These are phyloP conservation scores for Amoebophrya sp. DNA, from an alignment of 169 alveolate genomes.

Conservation along the genomic window DNA sequence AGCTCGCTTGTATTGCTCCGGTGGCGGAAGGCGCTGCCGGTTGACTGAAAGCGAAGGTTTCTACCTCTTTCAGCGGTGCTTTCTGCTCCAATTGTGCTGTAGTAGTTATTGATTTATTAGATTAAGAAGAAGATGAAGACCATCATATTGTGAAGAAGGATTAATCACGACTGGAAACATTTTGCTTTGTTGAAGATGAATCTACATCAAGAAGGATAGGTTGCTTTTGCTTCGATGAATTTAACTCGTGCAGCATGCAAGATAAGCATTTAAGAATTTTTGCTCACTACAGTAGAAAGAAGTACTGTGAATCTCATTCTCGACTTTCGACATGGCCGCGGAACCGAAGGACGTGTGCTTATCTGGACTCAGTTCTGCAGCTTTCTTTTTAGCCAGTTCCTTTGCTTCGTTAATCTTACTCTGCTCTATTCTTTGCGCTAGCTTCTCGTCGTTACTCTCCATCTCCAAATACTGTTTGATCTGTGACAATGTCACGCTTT, in stretches of 20 bases:
- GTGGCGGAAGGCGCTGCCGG: background rate
- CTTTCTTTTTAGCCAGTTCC: conserved; percentile 44
- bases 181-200: too few species aligned
- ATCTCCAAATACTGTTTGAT: conserved; percentile 73
- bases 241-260: too few species aligned
- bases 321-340: background rate
- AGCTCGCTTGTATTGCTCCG: background rate
- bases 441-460: conserved; percentile 82
- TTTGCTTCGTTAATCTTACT: conserved; percentile 49
- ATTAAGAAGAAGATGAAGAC: too few species aligned
- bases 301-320: background rate
- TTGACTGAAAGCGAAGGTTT: background rate
- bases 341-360: background rate
- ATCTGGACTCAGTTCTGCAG: conserved; percentile 32
- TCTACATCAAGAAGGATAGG: too few species aligned
- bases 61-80: background rate
- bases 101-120: too few species aligned
- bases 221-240: too few species aligned
- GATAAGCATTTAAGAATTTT: too few species aligned
- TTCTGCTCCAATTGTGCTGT: background rate
- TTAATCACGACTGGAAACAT: too few species aligned
- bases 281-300: too few species aligned
- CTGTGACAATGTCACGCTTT: conserved; percentile 72
- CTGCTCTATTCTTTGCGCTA: conserved; percentile 42
- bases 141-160: too few species aligned